These are phyloP conservation scores for Rhizopogon salebrosus DNA, from an alignment of 768 basidiomycete species.

Conservation along the genomic window DNA sequence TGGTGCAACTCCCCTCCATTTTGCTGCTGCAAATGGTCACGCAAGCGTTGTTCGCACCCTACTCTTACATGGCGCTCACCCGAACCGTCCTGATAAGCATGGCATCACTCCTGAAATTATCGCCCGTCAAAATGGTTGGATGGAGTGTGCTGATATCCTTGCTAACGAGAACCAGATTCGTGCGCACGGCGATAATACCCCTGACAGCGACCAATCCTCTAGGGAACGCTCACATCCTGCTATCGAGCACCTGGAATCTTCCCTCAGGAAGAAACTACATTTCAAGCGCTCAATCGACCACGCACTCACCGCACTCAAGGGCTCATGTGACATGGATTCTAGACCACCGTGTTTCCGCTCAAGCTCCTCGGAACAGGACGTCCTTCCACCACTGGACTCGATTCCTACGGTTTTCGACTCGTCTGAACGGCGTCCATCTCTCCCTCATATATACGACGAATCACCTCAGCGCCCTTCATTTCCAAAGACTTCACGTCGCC, in stretches of 20 bases:
- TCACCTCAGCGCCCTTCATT: conserved; percentile 28
- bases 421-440: conserved; percentile 58
- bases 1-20: conserved; percentile 95
- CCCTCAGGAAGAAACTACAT: conserved; percentile 47
- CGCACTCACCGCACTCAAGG: conserved; percentile 48
- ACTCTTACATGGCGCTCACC: conserved; percentile 78
- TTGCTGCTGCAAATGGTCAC: conserved; percentile 95
- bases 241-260: conserved; percentile 25
- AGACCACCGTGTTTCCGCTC: conserved; percentile 11
- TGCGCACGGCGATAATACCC: conserved; percentile 38
- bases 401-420: conserved; percentile 23
- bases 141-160: conserved; percentile 71
- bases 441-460: conserved; percentile 48
- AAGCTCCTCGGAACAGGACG: conserved; percentile 11
- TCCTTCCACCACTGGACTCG: conserved; percentile 1
- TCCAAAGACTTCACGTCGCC: conserved; percentile 40
- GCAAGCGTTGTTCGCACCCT: conserved; percentile 70
- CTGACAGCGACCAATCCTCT: conserved; percentile 12
- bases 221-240: conserved; percentile 19
- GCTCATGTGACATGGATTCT: conserved; percentile 23
- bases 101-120: conserved; percentile 83
- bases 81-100: conserved; percentile 84
- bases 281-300: conserved; percentile 80
- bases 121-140: conserved; percentile 75
- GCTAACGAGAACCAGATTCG: conserved; percentile 56